Evolutionary conservation across 2,329 filamentous ascomycete species (phyloP), one percentile per base, ranked within the genome.

Genomic region (Botrytis elliptica): DNA sequence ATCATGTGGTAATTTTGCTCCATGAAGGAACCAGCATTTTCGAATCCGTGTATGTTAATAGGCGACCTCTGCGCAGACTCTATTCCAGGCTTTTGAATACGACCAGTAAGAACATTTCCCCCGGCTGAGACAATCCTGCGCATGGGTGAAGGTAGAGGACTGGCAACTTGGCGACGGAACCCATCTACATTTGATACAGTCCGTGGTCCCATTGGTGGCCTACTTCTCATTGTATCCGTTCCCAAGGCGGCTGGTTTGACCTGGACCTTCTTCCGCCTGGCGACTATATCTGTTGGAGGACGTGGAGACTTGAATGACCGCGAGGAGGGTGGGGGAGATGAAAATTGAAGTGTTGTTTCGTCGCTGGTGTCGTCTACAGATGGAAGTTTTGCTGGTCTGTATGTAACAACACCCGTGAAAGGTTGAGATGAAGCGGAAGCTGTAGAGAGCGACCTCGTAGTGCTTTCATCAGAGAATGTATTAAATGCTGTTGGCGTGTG

Each of bases 21-120:
- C 57, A 81, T 75, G 49, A 79, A 79, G 10, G 77, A 75, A 16
- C 73, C 75, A n/a, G 74, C 75, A 75, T 78, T 76, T 42, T 76
- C 73, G 66, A 80, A 80, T 3, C 76, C 77, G 33, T 76, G 74
- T 2, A 80, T 70, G 29, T 80, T 80, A 46, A 81, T 79, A 10
- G 79, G 80, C 1, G 79, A 80, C 8, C 79, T 75, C 73, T 81
- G 80, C 20, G 79, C 75, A 29, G 79, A 77, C 64, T 81, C 79
- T 33, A 80, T 60, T 7, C 78, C 78, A 38, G 77, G 70, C 68
- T 81, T 81, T 70, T 76, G 74, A n/a, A 81, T 75, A 14, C 80
- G 77, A 36, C 79, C 79, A 52, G 74, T 76, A 14, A 79, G 73
- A 36, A 80, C 77, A 67, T 77, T 78, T 55, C 78, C 80, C 29